These are phyloP conservation scores for Coriolopsis trogii DNA, from an alignment of 1,284 basidiomycete species.

Conservation along the genomic window DNA sequence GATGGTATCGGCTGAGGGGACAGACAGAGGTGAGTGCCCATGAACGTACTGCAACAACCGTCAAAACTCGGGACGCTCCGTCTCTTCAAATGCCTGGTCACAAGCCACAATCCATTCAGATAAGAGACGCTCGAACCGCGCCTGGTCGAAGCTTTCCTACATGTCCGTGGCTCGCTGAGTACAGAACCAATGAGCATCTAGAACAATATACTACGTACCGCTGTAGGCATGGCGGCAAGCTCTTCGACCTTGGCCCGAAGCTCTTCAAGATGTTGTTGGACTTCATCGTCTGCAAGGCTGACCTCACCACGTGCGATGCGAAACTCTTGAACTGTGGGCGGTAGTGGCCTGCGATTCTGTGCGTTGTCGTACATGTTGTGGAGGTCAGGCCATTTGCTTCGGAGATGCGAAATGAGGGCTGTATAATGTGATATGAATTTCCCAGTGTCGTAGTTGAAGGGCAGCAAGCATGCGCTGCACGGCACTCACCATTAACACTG, in stretches of 20 bases:
- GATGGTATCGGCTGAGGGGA: not conserved
- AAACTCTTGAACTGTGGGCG: too few species aligned
- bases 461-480: not conserved
- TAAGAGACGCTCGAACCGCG: not conserved
- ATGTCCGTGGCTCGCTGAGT: not conserved
- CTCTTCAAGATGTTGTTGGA: too few species aligned
- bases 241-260: too few species aligned
- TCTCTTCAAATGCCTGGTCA: not conserved
- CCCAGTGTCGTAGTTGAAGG: not conserved
- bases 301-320: too few species aligned
- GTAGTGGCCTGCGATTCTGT: too few species aligned
- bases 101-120: not conserved
- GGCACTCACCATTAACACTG: not conserved
- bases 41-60: not conserved
- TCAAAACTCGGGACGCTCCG: not conserved
- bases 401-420: too few species aligned
- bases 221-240: not conserved
- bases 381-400: too few species aligned
- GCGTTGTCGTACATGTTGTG: too few species aligned
- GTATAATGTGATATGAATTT: too few species aligned
- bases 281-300: too few species aligned
- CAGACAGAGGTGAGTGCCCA: not conserved
- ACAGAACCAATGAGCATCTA: not conserved
- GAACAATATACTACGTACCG: not conserved
- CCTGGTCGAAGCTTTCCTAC: not conserved